Percentiles rank a stretch among this genome's conserved stretches.
phyloP scores from a whole-genome alignment of 2,329 filamentous ascomycete species.

The Pyrenochaeta sp. region DNA sequence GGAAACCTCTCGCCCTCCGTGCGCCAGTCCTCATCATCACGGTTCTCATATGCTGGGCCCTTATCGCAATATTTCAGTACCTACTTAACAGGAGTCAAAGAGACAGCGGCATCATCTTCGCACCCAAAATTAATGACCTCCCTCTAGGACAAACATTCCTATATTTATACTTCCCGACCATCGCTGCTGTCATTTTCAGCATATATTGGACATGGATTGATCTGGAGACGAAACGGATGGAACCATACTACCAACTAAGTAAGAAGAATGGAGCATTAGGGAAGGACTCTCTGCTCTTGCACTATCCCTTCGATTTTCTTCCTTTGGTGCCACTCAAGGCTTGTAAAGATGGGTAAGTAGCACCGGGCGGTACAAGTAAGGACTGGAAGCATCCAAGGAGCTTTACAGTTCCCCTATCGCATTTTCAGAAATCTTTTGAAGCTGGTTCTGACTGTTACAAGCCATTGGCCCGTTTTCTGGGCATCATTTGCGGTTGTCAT shows the following conservation, averaged over 20 bases:
- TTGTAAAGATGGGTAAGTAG: constrained; percentile 39
- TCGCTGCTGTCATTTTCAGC: constrained; percentile 64
- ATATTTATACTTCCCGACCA: constrained; percentile 60
- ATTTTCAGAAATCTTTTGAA: no score
- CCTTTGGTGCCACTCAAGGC: constrained; percentile 56
- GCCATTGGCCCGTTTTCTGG: constrained; percentile 64
- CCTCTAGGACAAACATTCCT: constrained; percentile 56
- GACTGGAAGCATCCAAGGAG: no score
- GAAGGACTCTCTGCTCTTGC: constrained; percentile 59
- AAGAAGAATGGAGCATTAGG: constrained; percentile 55
- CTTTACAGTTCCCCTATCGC: no score
- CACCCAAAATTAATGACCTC: constrained; percentile 47
- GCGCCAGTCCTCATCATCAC: constrained; percentile 19
- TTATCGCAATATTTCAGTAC: constrained; percentile 58
- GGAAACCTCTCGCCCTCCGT: constrained; percentile 33
- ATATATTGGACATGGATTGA: constrained; percentile 69
- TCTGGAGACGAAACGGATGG: constrained; percentile 65
- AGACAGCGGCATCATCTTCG: constrained; percentile 56
- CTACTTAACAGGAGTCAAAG: constrained; percentile 53
- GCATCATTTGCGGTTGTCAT: constrained; percentile 59
- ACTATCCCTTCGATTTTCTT: constrained; percentile 63
- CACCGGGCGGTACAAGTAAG: no score
- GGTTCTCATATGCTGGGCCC: constrained; percentile 15
- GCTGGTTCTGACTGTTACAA: constrained; percentile 37
- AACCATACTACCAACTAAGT: constrained; percentile 68